Evolutionary conservation across 257 asterid genomes (phyloP).

Genomic region (Plantago ovata): DNA sequence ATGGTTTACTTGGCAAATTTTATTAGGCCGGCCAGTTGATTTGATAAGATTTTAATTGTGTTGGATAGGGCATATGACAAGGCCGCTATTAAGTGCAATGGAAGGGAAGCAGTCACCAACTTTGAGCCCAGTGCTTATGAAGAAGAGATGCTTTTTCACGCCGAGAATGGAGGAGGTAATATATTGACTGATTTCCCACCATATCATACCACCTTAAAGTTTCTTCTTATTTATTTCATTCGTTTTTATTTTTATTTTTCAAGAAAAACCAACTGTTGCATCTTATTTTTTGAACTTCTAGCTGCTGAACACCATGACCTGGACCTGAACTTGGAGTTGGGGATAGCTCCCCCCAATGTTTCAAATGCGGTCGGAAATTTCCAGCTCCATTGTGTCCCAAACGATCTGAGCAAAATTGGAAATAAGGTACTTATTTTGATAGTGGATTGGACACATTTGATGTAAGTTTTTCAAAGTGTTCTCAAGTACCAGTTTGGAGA

Average conservation of each 20-base stretch:
- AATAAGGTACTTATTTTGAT: constrained; percentile 37
- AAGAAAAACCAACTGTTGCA: constrained; percentile 4
- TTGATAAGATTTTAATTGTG: constrained; percentile 23
- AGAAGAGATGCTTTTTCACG: constrained; percentile 43
- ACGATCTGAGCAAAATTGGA: constrained; percentile 34
- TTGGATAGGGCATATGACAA: constrained; percentile 80
- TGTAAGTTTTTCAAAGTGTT: neutral
- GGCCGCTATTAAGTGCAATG: constrained; percentile 86
- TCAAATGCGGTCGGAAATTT: constrained; percentile 26
- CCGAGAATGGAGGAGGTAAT: constrained; percentile 57
- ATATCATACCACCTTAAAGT: neutral
- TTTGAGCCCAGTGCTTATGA: constrained; percentile 70
- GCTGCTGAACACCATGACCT: constrained; percentile 43
- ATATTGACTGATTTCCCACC: constrained; percentile 1
- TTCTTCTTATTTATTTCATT: constrained; percentile 9
- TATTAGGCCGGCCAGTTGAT: constrained; percentile 11
- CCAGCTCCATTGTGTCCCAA: constrained; percentile 36
- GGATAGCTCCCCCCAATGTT: constrained; percentile 53
- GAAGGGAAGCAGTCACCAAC: constrained; percentile 91
- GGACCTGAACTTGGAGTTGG: constrained; percentile 71
- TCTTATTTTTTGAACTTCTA: constrained; percentile 18
- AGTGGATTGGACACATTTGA: neutral
- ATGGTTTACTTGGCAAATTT: neutral
- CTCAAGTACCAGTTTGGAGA: neutral
- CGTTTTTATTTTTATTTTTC: constrained; percentile 3